Evolutionary conservation across 768 basidiomycete genomes (phyloP).

Genomic region (Leccinum obscurum): DNA sequence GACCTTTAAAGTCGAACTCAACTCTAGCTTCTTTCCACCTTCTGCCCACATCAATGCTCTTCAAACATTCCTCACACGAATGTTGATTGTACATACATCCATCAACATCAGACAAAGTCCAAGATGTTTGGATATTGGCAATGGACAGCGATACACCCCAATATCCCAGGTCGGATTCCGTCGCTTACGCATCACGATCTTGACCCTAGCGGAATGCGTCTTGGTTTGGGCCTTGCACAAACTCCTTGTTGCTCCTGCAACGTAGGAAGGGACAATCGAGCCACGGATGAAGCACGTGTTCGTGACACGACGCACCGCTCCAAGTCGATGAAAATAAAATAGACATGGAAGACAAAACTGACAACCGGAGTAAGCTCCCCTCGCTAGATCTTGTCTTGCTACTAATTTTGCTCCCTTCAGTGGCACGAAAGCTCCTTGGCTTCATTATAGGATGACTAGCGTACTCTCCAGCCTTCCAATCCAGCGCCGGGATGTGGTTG

Average conservation of each 20-base stretch:
- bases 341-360: too few relatives aligned
- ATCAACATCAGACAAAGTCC: too few relatives aligned
- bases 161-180: not conserved
- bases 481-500: not conserved
- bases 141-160: not conserved
- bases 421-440: not conserved
- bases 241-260: not conserved
- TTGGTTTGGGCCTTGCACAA: not conserved
- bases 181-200: not conserved
- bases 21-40: too few relatives aligned
- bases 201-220: not conserved
- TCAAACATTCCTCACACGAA: too few relatives aligned
- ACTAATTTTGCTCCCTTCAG: not conserved
- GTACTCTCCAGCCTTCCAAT: not conserved
- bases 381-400: not conserved
- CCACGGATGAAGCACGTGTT: not conserved
- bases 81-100: too few relatives aligned
- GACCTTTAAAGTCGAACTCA: too few relatives aligned
- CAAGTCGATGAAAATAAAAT: not conserved
- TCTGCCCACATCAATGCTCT: too few relatives aligned
- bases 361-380: not conserved
- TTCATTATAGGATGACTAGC: not conserved
- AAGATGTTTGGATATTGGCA: not conserved
- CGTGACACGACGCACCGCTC: not conserved
- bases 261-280: not conserved